Evolutionary conservation across 495 filamentous ascomycete genomes (phyloP), one percentile per base, ranked within the genome.

Genomic region (Trypethelium eluteriae): DNA sequence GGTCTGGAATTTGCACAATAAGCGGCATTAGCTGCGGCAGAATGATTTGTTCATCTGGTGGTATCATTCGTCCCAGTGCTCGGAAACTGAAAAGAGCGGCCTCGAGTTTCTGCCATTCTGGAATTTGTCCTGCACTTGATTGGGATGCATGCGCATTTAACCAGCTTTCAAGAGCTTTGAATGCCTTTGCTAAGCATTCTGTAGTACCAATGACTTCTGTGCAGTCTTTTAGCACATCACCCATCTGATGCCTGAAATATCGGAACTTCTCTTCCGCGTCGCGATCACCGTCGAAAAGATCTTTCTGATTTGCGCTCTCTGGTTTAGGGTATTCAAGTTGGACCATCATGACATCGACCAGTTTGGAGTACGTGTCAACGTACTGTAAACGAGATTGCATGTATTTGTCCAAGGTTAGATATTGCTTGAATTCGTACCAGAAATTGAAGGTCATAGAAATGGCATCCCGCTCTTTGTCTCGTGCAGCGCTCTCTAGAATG

Each of bases 381-480:
- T 88, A 88, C 65, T 87, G 81, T 64, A 88, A 71, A 38, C 93
- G 84, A 16, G 93, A 89, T 65, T 91, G 82, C n/a, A 86, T 88
- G 73, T 96, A 98, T 67, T 86, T 88, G 6, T 96, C 93, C 41
- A 98, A 77, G 6, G 91, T 90, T 39, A 98, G 81, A 73, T 96
- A 96, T 78, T 96, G 92, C 80, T 99, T 99, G 64, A 99, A 79
- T 75, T 99, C 94, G 76, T 95, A 98, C 94, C 94, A 99, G 79
- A 98, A 98, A 63, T 86, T 85, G 76, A 98, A 98, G 0, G 94
- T 99, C 67, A 93, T 84, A 38, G 89, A 87, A 63, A 98, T 88
- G 9, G 90, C 92, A 63, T 98, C 94, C 65, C 89, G 82, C 62
- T 97, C 92, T 74, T 86, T 85, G 75, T 99, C 94, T 69, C 86